phyloP scores from a whole-genome alignment of 2,329 filamentous ascomycete species.

The Septoria linicola region DNA sequence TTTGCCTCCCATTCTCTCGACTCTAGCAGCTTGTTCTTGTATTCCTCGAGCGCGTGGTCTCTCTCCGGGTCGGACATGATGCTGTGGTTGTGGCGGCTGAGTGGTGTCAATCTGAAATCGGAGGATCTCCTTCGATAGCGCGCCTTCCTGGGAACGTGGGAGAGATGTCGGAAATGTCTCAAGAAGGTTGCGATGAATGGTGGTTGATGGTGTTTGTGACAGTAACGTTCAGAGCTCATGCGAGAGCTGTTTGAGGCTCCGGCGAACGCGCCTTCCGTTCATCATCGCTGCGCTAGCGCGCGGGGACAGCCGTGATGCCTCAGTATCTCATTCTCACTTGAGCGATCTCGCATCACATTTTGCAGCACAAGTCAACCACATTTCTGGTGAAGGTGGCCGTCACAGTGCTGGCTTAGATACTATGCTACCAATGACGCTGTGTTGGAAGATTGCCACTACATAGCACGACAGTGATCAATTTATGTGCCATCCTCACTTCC shows the following conservation, averaged over 20 bases:
- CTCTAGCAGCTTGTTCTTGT: constrained; percentile 66
- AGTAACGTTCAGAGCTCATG: neutral
- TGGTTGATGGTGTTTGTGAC: neutral
- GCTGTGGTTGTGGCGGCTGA: constrained; percentile 6
- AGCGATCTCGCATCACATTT: too few species aligned
- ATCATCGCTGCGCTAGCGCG: neutral
- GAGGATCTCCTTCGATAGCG: neutral
- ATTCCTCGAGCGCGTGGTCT: constrained; percentile 53
- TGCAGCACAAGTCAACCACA: too few species aligned
- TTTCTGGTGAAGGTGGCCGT: too few species aligned
- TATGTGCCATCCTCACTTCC: too few species aligned
- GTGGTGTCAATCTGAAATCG: neutral
- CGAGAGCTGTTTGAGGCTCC: neutral
- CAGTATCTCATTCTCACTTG: too few species aligned
- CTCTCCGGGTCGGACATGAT: constrained; percentile 49
- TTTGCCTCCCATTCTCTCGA: constrained; percentile 99
- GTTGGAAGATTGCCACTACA: too few species aligned
- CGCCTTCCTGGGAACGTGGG: neutral
- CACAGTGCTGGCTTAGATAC: too few species aligned
- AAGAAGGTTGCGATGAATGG: neutral
- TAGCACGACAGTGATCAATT: too few species aligned
- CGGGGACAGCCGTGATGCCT: neutral
- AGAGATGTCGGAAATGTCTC: neutral
- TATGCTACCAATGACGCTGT: too few species aligned
- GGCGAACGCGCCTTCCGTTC: neutral